Base-by-base conservation (phyloP, 768 basidiomycete species). In the Pulveroboletus sp. region DNA sequence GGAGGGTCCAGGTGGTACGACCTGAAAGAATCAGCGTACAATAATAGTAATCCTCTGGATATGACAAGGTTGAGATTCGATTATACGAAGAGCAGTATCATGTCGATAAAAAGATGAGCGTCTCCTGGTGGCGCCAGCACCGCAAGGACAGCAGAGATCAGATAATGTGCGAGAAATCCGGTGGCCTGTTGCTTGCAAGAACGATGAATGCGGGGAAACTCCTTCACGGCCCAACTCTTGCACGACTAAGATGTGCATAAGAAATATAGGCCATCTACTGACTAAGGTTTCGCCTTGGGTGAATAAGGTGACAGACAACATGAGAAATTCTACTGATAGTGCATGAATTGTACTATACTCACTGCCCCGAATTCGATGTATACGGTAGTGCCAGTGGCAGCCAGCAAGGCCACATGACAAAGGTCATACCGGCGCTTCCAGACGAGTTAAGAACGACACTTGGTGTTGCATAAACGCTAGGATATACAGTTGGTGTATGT, bases 321-420 rank as follows among this genome's bases (percentile, higher is more conserved):
- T 75, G 83, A 60, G 85, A 86, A 24, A 89, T 67, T 10, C 27
- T 9, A 19, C 9, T 7, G 25, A 14, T 14, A n/a, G n/a, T n/a
- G n/a, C 6, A 2, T 4, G 41, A 24, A 45, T 23, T 52, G 25
- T 27, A 27, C 40, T n/a, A n/a, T n/a, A n/a, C 74, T 52, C 49
- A 86, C 85, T 20, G 86, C 86, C 20, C 87, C 86, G 19, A 86
- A 74, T 61, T 88, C 87, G 16, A 87, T 73, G 54, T 82, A 89
- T 3, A 88, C 86, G 0, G 78, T 75, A 3, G 85, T 85, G 4
- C 87, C 87, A 32, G 78, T 75, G 0, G 78, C 74, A 2, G 87
- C 84, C 32, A 87, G 76, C 24, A 75, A 58, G 5, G 85, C 87
- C 87, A 89, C 79, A 87, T 81, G 10, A 80, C 43, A 21, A 89